A percentile compares a stretch with the other conserved stretches of the same genome.
Evolutionary conservation across 1,284 basidiomycete species (phyloP).

Genomic region (Mrakiaceae sp.): DNA sequence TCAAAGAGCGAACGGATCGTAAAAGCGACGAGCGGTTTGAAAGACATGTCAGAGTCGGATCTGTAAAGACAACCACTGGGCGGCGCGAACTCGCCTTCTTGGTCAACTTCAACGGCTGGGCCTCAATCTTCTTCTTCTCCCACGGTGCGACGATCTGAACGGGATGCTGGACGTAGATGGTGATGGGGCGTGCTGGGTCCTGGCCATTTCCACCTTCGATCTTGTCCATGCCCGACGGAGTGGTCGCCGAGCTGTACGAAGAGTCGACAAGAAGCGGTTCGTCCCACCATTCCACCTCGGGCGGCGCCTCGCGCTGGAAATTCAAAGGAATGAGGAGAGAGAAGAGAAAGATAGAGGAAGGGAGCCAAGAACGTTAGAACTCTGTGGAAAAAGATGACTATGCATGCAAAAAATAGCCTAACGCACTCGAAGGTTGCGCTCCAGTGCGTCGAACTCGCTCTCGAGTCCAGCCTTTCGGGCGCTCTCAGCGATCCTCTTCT

Average conservation of each 20-base stretch:
- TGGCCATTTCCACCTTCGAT: constrained; percentile 26
- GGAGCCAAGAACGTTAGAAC: constrained; percentile 12
- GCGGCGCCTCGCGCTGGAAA: constrained; percentile 65
- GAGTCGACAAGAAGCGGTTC: constrained; percentile 66
- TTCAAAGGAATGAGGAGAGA: not conserved
- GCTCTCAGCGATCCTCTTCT: constrained; percentile 82
- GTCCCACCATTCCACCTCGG: constrained; percentile 97
- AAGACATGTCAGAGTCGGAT: no score
- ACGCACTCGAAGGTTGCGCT: constrained; percentile 69
- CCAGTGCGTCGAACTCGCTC: constrained; percentile 77
- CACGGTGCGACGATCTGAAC: constrained; percentile 87
- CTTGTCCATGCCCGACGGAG: constrained; percentile 34
- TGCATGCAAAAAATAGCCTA: not conserved
- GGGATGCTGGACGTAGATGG: constrained; percentile 88
- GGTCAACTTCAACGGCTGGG: constrained; percentile 80
- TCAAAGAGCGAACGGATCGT: constrained; percentile 12
- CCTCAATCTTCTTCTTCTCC: constrained; percentile 62
- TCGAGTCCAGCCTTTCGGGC: constrained; percentile 87
- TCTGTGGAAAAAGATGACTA: not conserved
- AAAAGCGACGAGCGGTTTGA: not conserved
- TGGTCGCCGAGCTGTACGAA: constrained; percentile 52
- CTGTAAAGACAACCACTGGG: no score
- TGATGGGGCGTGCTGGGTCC: constrained; percentile 59
- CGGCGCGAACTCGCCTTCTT: constrained; percentile 47
- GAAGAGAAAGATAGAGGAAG: not conserved